phyloP scores from a whole-genome alignment of 495 filamentous ascomycete genomes.

The Penicillium lividum region DNA sequence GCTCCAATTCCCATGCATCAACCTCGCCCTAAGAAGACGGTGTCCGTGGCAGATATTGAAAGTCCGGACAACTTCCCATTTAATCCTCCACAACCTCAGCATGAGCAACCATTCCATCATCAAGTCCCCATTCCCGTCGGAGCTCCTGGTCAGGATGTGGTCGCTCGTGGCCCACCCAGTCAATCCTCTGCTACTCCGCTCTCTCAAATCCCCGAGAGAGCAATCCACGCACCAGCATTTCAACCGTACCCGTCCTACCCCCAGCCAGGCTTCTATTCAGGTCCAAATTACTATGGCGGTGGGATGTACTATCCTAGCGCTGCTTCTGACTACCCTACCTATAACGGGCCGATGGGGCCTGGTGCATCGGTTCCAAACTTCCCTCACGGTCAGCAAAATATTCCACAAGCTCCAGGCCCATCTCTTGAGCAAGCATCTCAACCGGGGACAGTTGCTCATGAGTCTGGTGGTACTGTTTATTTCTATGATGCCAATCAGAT shows the following conservation, averaged over 20 bases:
- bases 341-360: constrained; percentile 50
- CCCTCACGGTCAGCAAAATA: constrained; percentile 43
- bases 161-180: constrained; percentile 67
- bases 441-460: constrained; percentile 79
- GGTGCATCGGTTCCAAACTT: constrained; percentile 59
- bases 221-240: constrained; percentile 89
- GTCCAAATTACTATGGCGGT: constrained; percentile 56
- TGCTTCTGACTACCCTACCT: constrained; percentile 39
- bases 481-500: constrained; percentile 83
- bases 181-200: constrained; percentile 85
- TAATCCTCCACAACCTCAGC: constrained; percentile 69
- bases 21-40: constrained; percentile 89
- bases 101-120: constrained; percentile 85
- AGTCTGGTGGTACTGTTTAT: constrained; percentile 92
- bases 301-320: constrained; percentile 55
- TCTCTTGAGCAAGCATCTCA: constrained; percentile 52
- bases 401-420: constrained; percentile 45
- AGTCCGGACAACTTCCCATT: constrained; percentile 72
- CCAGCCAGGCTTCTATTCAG: constrained; percentile 64
- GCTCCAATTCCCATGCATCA: constrained; percentile 89
- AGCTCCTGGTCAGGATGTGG: constrained; percentile 55
- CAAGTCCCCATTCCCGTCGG: constrained; percentile 73
- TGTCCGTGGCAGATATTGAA: constrained; percentile 94
- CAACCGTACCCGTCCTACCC: constrained; percentile 68
- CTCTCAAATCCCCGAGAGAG: constrained; percentile 91